Evolutionary conservation across 495 filamentous ascomycete genomes (phyloP).

Genomic region (Darksidea phi): DNA sequence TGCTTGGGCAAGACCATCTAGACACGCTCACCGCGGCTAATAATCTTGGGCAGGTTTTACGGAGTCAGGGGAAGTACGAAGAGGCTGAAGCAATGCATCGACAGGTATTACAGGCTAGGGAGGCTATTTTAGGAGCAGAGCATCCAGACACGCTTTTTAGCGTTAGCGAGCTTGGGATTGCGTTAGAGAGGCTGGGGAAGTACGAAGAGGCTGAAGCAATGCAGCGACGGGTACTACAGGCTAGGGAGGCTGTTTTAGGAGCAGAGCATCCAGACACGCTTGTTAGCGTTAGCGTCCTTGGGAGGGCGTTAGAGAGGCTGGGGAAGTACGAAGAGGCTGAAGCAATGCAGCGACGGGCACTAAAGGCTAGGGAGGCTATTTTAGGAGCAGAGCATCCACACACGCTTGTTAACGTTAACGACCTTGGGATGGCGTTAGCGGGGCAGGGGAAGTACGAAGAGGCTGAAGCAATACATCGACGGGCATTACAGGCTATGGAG

Average conservation of each 20-base stretch:
- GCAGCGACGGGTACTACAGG: conserved; percentile 13
- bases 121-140: too few species aligned
- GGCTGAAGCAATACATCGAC: conserved; percentile 29
- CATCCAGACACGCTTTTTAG: conserved; percentile 27
- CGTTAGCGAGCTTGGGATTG: conserved; percentile 10
- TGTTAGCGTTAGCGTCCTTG: conserved; percentile 1
- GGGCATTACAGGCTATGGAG: too few species aligned
- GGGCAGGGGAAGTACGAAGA: conserved; percentile 28
- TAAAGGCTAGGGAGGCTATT: conserved; percentile 5
- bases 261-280: conserved; percentile 21
- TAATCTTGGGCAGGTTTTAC: conserved; percentile 11
- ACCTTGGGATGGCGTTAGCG: conserved; percentile 1
- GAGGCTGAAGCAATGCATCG: too few species aligned
- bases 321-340: conserved; percentile 11
- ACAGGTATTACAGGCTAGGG: too few species aligned
- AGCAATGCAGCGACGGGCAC: conserved; percentile 10
- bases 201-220: conserved; percentile 13
- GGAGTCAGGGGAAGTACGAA: too few species aligned
- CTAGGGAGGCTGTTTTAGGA: conserved; percentile 10
- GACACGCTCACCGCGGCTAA: conserved; percentile 26
- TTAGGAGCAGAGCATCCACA: conserved; percentile 22
- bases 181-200: not conserved
- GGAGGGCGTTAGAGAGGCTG: not conserved
- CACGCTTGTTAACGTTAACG: conserved; percentile 1
- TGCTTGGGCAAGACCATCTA: conserved; percentile 31